Conservation (phyloP, 306 rosid genomes). For the Vicia faba region DNA sequence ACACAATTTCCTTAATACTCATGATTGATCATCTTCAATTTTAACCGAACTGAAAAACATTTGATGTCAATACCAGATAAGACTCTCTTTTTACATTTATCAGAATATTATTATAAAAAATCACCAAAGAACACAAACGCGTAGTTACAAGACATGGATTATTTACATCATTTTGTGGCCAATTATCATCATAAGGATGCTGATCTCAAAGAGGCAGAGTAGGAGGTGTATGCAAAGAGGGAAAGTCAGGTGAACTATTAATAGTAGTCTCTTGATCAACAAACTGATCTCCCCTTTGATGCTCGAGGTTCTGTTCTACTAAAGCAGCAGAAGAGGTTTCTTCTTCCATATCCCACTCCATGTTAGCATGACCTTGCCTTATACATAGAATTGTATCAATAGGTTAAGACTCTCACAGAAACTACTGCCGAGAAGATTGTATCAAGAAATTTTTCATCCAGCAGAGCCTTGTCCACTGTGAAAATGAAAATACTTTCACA, state of each 20-base stretch:
- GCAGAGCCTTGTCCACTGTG: slow-evolving; percentile 73
- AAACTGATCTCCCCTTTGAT: slow-evolving; percentile 53
- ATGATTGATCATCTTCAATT: neutral
- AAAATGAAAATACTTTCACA: slow-evolving; percentile 41
- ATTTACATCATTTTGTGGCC: slow-evolving; percentile 69
- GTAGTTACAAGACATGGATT: slow-evolving; percentile 58
- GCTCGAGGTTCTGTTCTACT: slow-evolving; percentile 66
- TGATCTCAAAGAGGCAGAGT: slow-evolving; percentile 67
- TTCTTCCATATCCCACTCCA: slow-evolving; percentile 75
- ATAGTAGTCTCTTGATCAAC: slow-evolving; percentile 51
- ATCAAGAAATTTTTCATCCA: slow-evolving; percentile 79
- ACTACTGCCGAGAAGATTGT: slow-evolving; percentile 84
- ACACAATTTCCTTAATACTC: too few species aligned
- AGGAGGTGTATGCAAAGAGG: slow-evolving; percentile 57
- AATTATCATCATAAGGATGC: slow-evolving; percentile 57
- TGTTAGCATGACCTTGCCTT: slow-evolving; percentile 65
- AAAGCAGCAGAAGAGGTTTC: too few species aligned
- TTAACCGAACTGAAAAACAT: neutral
- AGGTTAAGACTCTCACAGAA: slow-evolving; percentile 86
- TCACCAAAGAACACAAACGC: slow-evolving; percentile 34
- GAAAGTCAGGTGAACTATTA: slow-evolving; percentile 51
- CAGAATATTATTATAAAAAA: slow-evolving; percentile 22
- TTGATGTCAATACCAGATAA: neutral
- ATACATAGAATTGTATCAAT: slow-evolving; percentile 81
- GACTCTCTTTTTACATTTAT: neutral